phyloP scores from a whole-genome alignment of 306 rosid species.

The Cicer yamashitae region DNA sequence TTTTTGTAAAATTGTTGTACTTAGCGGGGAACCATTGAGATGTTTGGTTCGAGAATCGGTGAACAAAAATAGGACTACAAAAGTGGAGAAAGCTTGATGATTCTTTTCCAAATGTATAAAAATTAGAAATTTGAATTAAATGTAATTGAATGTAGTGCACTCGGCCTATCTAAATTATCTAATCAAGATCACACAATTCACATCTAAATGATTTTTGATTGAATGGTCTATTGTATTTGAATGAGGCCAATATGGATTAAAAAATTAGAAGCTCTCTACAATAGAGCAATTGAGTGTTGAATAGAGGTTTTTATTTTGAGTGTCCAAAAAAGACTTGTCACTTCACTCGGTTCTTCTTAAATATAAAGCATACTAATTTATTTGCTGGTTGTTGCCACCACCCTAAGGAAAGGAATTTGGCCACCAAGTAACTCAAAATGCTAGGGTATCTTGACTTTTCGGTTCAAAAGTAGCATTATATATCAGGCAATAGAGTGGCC shows the following conservation, averaged over 20 bases:
- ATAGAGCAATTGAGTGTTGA: constrained; percentile 1
- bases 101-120: neutral
- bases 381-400: constrained; percentile 4
- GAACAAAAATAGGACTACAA: constrained; percentile 23
- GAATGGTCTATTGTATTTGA: no score
- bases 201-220: no score
- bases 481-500: constrained; percentile 30
- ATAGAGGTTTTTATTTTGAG: neutral
- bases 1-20: neutral
- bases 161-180: no score
- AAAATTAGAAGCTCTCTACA: neutral
- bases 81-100: neutral
- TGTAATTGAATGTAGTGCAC: no score
- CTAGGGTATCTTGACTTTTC: constrained; percentile 8
- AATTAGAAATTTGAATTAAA: no score
- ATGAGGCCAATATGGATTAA: no score
- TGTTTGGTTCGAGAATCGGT: constrained; percentile 5
- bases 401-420: constrained; percentile 6
- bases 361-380: neutral
- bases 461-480: constrained; percentile 20
- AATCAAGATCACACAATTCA: no score
- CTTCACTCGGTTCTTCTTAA: neutral
- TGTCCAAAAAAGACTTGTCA: constrained; percentile 2
- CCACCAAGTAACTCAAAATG: neutral
- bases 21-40: neutral